These are phyloP conservation scores for Zygosaccharomyces gambellarensis DNA, from an alignment of 805 yeast genomes.

Conservation along the genomic window DNA sequence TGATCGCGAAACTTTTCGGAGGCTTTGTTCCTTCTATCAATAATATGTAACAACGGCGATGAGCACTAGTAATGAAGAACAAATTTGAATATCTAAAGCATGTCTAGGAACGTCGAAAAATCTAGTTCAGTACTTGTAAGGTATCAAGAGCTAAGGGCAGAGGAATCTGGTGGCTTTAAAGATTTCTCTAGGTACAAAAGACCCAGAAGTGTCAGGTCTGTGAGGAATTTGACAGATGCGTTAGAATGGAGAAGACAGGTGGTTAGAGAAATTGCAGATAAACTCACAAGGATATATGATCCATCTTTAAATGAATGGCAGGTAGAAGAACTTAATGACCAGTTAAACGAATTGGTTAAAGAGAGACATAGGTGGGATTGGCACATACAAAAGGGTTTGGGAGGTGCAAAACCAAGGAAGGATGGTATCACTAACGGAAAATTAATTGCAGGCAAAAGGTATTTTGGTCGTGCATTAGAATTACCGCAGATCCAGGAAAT, in stretches of 20 bases:
- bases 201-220: constrained; percentile 55
- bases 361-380: constrained; percentile 79
- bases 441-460: constrained; percentile 52
- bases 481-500: constrained; percentile 63
- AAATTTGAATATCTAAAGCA: constrained; percentile 22
- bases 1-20: constrained; percentile 1
- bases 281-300: constrained; percentile 62
- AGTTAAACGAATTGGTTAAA: constrained; percentile 56
- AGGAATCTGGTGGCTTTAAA: constrained; percentile 49
- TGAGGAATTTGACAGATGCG: constrained; percentile 55
- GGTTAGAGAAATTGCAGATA: constrained; percentile 56
- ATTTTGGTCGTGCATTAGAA: constrained; percentile 80
- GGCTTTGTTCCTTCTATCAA: neutral
- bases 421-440: constrained; percentile 24
- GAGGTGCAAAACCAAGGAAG: constrained; percentile 43
- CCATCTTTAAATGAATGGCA: constrained; percentile 52
- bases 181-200: constrained; percentile 53
- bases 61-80: constrained; percentile 1
- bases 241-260: constrained; percentile 65
- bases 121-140: constrained; percentile 67
- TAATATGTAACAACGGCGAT: neutral
- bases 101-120: constrained; percentile 76
- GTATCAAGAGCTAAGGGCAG: constrained; percentile 57
- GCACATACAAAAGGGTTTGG: constrained; percentile 55
- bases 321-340: constrained; percentile 70